Conservation (phyloP, 768 basidiomycete genomes). For the Pisolithus orientalis region DNA sequence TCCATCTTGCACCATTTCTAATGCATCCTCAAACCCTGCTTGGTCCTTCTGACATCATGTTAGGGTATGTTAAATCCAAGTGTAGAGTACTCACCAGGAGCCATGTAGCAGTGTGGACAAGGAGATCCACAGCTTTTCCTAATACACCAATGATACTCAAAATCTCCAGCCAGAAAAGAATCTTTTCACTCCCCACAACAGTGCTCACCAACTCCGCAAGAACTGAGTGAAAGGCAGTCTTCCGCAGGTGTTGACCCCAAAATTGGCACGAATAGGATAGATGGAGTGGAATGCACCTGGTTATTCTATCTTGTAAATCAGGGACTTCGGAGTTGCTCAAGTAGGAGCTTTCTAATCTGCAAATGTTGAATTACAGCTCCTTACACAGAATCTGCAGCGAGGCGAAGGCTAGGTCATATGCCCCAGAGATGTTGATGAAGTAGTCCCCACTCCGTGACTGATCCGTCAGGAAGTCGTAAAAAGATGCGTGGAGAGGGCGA, state of each 20-base stretch:
- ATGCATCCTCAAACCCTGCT: neutral
- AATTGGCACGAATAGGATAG: conserved; percentile 8
- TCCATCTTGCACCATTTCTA: conserved; percentile 1
- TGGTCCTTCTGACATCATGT: neutral
- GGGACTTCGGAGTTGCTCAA: conserved; percentile 20
- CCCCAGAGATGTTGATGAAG: conserved; percentile 5
- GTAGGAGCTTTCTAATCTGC: conserved; percentile 25
- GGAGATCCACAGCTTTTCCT: neutral
- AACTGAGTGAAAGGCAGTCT: neutral
- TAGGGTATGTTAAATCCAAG: neutral
- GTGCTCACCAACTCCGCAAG: neutral
- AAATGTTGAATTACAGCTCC: conserved; percentile 31
- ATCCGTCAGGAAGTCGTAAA: conserved; percentile 20
- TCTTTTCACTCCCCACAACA: conserved; percentile 2
- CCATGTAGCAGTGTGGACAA: neutral
- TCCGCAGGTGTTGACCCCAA: conserved; percentile 5
- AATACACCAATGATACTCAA: neutral
- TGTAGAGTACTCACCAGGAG: neutral
- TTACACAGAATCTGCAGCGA: conserved; percentile 23
- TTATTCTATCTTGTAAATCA: neutral
- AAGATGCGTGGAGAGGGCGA: conserved; percentile 21
- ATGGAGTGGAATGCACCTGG: conserved; percentile 1
- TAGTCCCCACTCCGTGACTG: conserved; percentile 7
- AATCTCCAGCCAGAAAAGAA: conserved; percentile 6
- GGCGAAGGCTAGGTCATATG: conserved; percentile 14